These are phyloP conservation scores for Candida vaughaniae DNA, from an alignment of 805 yeast genomes.

Conservation along the genomic window DNA sequence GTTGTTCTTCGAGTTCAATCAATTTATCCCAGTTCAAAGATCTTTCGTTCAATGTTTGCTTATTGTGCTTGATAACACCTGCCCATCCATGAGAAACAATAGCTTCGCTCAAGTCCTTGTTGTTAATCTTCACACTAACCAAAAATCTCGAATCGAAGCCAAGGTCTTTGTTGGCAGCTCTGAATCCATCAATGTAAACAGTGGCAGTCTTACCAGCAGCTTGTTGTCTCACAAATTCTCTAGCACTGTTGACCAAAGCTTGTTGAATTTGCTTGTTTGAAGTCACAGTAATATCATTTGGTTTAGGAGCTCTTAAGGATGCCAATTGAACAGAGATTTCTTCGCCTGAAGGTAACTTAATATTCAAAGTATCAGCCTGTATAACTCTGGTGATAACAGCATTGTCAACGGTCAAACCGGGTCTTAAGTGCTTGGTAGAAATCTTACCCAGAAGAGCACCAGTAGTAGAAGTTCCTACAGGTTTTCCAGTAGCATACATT, in stretches of 20 bases:
- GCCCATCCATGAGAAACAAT: slow-evolving; percentile 70
- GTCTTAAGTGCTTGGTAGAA: slow-evolving; percentile 24
- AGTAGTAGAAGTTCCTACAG: slow-evolving; percentile 26
- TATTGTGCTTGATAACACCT: slow-evolving; percentile 73
- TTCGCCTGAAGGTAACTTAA: slow-evolving; percentile 48
- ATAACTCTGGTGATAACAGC: slow-evolving; percentile 62
- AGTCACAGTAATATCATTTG: slow-evolving; percentile 51
- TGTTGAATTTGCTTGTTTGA: slow-evolving; percentile 36
- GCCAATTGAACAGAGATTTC: slow-evolving; percentile 73
- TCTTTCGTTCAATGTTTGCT: slow-evolving; percentile 64
- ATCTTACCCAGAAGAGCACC: slow-evolving; percentile 16
- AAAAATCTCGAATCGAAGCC: slow-evolving; percentile 64
- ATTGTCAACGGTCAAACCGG: slow-evolving; percentile 49
- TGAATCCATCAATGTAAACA: slow-evolving; percentile 59
- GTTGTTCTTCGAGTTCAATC: slow-evolving; percentile 64
- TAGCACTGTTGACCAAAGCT: slow-evolving; percentile 61
- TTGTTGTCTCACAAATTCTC: slow-evolving; percentile 68
- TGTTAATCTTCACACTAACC: slow-evolving; percentile 57
- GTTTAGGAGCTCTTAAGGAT: slow-evolving; percentile 73
- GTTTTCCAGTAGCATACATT: slow-evolving; percentile 28
- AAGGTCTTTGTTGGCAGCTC: slow-evolving; percentile 54
- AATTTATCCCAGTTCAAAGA: slow-evolving; percentile 77
- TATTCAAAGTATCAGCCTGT: slow-evolving; percentile 63
- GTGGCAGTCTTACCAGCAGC: slow-evolving; percentile 71
- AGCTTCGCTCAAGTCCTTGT: slow-evolving; percentile 57